Evolutionary conservation across 2,329 filamentous ascomycete species (phyloP).

Genomic region (Colletotrichum higginsianum): DNA sequence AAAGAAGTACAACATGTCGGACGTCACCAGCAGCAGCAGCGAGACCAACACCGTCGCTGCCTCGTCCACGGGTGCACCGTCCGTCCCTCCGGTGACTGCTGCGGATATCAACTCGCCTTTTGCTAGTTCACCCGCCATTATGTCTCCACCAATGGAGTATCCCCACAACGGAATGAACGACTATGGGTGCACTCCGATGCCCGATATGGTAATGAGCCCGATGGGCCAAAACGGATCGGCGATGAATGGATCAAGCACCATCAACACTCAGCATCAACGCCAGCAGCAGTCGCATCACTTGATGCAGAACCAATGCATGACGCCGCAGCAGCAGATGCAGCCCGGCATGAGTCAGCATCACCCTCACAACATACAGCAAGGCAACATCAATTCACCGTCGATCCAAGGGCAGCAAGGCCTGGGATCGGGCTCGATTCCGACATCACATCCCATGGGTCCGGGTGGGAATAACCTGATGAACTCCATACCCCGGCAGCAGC

Average conservation of each 20-base stretch:
- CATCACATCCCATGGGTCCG: conserved; percentile 48
- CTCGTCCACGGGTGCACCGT: conserved; percentile 45
- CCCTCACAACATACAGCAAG: conserved; percentile 49
- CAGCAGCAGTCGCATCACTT: conserved; percentile 51
- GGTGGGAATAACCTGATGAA: conserved; percentile 40
- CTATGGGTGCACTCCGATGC: conserved; percentile 60
- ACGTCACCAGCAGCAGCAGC: conserved; percentile 52
- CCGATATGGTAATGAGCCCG: conserved; percentile 69
- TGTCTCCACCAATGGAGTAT: conserved; percentile 69
- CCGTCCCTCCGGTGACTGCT: conserved; percentile 43
- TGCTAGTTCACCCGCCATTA: conserved; percentile 66
- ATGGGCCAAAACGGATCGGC: conserved; percentile 54
- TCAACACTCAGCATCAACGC: conserved; percentile 49
- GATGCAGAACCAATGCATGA: conserved; percentile 45
- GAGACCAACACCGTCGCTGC: conserved; percentile 55
- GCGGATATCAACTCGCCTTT: conserved; percentile 66
- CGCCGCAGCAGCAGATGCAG: conserved; percentile 51
- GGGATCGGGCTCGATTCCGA: conserved; percentile 44
- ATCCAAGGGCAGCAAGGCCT: conserved; percentile 39
- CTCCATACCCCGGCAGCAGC: conserved; percentile 50
- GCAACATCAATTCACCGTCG: conserved; percentile 37
- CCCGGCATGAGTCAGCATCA: conserved; percentile 51
- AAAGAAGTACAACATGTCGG: conserved; percentile 56
- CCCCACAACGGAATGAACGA: conserved; percentile 57
- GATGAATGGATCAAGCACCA: conserved; percentile 44